Conservation (phyloP, 495 filamentous ascomycete species). For the Talaromyces stipitatus region DNA sequence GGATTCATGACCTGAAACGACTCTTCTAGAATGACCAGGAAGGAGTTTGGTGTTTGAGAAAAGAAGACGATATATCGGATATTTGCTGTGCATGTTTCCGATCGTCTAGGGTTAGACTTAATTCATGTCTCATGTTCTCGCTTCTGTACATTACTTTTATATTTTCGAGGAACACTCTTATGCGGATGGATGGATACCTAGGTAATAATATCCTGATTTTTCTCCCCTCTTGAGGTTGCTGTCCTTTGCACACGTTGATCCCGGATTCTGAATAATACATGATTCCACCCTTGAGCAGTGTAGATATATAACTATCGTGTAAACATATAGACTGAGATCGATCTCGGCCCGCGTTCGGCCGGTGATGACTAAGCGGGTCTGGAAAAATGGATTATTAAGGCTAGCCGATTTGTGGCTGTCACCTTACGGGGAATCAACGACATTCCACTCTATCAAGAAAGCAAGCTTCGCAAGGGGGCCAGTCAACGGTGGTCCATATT, state of each 20-base stretch:
- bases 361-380: conserved; percentile 1
- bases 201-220: too few relatives aligned
- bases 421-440: neutral
- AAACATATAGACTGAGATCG: neutral
- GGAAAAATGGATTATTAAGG: neutral
- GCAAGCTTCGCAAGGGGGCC: neutral
- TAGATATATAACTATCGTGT: neutral
- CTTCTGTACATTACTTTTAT: neutral
- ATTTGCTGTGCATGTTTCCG: neutral
- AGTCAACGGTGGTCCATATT: neutral
- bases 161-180: too few relatives aligned
- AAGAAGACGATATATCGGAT: neutral
- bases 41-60: neutral
- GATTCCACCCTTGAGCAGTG: neutral
- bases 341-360: neutral
- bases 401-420: conserved; percentile 1
- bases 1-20: neutral
- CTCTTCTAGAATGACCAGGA: neutral
- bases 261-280: neutral
- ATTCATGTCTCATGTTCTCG: neutral
- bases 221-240: neutral
- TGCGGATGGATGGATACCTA: too few relatives aligned
- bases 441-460: neutral
- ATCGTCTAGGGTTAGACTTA: neutral
- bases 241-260: neutral